phyloP scores from a whole-genome alignment of 257 asterid species.

The Scutellaria galericulata region DNA sequence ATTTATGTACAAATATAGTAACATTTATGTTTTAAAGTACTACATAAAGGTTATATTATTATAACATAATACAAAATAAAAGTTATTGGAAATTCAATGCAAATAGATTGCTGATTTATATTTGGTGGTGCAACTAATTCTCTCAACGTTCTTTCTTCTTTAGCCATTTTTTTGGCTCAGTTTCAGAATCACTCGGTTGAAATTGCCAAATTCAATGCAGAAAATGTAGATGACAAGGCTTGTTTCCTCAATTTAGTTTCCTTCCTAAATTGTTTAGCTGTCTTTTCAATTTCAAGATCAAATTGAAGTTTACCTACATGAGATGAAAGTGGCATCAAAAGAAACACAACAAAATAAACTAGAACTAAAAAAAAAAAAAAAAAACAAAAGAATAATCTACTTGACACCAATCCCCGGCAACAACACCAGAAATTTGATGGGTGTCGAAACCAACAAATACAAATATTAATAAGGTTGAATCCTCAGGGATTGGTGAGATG shows the following conservation, averaged over 20 bases:
- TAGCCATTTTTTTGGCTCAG: background rate
- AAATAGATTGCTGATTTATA: background rate
- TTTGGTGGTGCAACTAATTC: background rate
- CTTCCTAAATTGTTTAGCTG: background rate
- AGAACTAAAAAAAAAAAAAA: background rate
- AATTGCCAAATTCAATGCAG: background rate
- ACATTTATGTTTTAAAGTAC: too few species aligned
- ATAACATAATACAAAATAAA: too few species aligned
- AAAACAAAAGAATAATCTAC: background rate
- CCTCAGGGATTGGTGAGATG: too few species aligned
- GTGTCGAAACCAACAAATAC: too few species aligned
- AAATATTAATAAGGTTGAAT: too few species aligned
- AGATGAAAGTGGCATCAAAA: background rate
- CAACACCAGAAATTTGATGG: too few species aligned
- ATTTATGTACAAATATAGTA: too few species aligned
- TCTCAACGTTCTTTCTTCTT: background rate
- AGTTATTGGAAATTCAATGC: background rate
- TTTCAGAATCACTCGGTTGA: too few species aligned
- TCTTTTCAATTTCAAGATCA: background rate
- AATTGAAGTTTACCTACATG: background rate
- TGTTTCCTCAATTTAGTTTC: background rate
- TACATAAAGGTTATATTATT: too few species aligned
- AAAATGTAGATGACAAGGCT: background rate
- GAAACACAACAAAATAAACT: background rate
- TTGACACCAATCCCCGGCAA: background rate